phyloP scores from a whole-genome alignment of 352 stramenopile species.

The Phytophthora sojae region DNA sequence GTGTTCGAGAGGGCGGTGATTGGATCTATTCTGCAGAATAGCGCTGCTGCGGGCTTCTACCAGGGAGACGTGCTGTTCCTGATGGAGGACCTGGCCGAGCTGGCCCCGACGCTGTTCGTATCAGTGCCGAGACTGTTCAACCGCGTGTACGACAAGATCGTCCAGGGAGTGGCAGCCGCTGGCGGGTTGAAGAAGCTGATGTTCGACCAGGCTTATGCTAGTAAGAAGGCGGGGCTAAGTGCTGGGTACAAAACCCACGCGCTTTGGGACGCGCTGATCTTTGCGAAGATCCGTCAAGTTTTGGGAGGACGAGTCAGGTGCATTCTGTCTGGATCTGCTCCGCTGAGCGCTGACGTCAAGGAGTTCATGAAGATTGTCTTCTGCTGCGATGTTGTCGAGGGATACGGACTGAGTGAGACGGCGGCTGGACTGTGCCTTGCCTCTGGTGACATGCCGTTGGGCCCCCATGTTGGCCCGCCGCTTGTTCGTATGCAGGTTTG shows the following conservation, averaged over 20 bases:
- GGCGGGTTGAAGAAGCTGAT: conserved; percentile 74
- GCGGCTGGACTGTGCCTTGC: conserved; percentile 85
- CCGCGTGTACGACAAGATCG: conserved; percentile 97
- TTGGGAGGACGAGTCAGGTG: conserved; percentile 91
- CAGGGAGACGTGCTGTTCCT: conserved; percentile 92
- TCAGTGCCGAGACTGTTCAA: conserved; percentile 96
- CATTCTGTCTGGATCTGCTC: conserved; percentile 95
- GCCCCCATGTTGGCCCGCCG: conserved; percentile 94
- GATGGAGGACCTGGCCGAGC: conserved; percentile 94
- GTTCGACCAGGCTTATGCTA: conserved; percentile 68
- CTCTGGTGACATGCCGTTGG: conserved; percentile 55
- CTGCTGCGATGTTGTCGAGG: conserved; percentile 92
- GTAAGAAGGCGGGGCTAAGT: conserved; percentile 61
- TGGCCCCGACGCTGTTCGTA: conserved; percentile 93
- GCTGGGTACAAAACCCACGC: conserved; percentile 71
- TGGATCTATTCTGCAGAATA: conserved; percentile 60
- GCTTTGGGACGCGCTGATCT: conserved; percentile 96
- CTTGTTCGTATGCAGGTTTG: conserved; percentile 90
- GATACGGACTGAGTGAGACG: conserved; percentile 97
- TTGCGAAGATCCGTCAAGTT: conserved; percentile 94
- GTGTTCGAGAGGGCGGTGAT: conserved; percentile 95
- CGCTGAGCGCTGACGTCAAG: conserved; percentile 93
- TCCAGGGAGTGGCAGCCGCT: conserved; percentile 67
- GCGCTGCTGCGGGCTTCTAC: conserved; percentile 78
- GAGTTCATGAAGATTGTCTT: conserved; percentile 97